These are phyloP conservation scores for Peribolospora kevripleyi DNA, from an alignment of 768 basidiomycete species.

Conservation along the genomic window DNA sequence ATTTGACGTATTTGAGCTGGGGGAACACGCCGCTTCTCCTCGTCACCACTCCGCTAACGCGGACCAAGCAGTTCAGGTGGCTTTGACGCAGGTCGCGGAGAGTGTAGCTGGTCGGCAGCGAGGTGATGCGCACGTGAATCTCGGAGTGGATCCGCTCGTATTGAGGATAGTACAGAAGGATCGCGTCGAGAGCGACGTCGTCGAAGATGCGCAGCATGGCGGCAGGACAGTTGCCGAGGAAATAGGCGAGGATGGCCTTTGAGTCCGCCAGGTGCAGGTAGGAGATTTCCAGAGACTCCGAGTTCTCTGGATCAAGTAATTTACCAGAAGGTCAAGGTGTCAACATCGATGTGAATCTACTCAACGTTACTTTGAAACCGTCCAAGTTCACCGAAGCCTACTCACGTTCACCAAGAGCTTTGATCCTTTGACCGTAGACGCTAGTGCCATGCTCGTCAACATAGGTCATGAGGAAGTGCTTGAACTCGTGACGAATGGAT, in stretches of 20 bases:
- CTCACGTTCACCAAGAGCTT: conserved; percentile 79
- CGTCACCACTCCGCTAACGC: conserved; percentile 87
- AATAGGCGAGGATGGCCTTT: conserved; percentile 89
- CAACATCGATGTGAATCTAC: background rate
- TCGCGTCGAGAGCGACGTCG: conserved; percentile 76
- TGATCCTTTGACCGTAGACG: conserved; percentile 83
- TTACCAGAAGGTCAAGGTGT: conserved; percentile 2
- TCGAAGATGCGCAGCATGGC: conserved; percentile 88
- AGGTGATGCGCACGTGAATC: conserved; percentile 87
- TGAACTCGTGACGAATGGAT: conserved; percentile 76
- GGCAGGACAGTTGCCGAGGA: conserved; percentile 79
- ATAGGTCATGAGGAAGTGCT: conserved; percentile 84
- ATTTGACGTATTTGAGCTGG: conserved; percentile 98
- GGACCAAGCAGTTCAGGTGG: conserved; percentile 83
- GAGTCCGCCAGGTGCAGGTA: conserved; percentile 81
- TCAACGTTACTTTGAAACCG: background rate
- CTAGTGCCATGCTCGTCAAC: conserved; percentile 75
- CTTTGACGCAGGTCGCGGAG: conserved; percentile 78
- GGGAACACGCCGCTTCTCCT: conserved; percentile 89
- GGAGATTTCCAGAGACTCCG: conserved; percentile 91
- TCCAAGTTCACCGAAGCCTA: background rate
- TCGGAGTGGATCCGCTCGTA: conserved; percentile 96
- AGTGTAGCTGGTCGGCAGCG: conserved; percentile 69
- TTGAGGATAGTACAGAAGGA: conserved; percentile 80
- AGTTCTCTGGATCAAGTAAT: conserved; percentile 39